Percentiles rank a stretch among this genome's conserved stretches.
Conservation (phyloP, 192 early-diverging fungal genomes). For the Backusella psychrophila region DNA sequence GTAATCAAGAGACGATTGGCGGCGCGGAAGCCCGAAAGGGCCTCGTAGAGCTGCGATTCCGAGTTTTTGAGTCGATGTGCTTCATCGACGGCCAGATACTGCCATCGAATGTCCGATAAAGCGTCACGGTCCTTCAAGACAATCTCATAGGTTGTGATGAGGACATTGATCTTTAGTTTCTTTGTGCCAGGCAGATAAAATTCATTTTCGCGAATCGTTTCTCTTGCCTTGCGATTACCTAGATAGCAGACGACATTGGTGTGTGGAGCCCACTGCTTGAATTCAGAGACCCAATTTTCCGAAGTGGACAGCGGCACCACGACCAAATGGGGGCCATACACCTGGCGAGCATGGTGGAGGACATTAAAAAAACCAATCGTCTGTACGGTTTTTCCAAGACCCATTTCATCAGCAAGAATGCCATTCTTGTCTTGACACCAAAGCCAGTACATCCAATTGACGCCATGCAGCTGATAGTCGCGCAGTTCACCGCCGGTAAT, state of each 20-base stretch:
- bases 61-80: slow-evolving; percentile 97
- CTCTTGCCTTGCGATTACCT: slow-evolving; percentile 77
- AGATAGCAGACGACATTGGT: slow-evolving; percentile 91
- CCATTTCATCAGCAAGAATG: slow-evolving; percentile 96
- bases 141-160: slow-evolving; percentile 95
- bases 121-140: slow-evolving; percentile 87
- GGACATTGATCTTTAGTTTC: slow-evolving; percentile 82
- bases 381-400: slow-evolving; percentile 96
- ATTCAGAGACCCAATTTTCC: slow-evolving; percentile 94
- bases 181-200: slow-evolving; percentile 67
- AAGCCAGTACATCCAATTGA: slow-evolving; percentile 97
- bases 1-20: slow-evolving; percentile 93
- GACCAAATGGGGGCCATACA: slow-evolving; percentile 94
- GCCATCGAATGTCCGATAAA: slow-evolving; percentile 86
- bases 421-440: slow-evolving; percentile 97
- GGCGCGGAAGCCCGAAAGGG: slow-evolving; percentile 83
- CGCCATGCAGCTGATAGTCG: slow-evolving; percentile 92
- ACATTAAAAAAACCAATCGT: slow-evolving; percentile 92
- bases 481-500: slow-evolving; percentile 84
- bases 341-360: slow-evolving; percentile 76
- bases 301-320: slow-evolving; percentile 97
- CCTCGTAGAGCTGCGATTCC: slow-evolving; percentile 92
- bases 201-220: slow-evolving; percentile 93
- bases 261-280: slow-evolving; percentile 92
- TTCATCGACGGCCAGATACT: slow-evolving; percentile 94